Evolutionary conservation across 441 rosid genomes (phyloP).

Genomic region (Populus hybrid): DNA sequence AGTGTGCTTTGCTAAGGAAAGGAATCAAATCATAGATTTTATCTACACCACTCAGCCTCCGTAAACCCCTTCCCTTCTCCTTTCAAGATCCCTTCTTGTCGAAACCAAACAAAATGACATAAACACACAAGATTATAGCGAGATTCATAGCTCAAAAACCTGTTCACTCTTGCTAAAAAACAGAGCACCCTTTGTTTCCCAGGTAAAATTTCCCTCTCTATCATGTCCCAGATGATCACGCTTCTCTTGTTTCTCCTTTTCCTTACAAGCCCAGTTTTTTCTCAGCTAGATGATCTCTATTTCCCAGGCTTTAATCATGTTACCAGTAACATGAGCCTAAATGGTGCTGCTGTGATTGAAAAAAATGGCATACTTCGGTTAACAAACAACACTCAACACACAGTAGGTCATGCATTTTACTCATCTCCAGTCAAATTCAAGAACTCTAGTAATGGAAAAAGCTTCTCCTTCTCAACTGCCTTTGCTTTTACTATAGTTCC

Average conservation of each 20-base stretch:
- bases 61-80: background rate
- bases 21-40: background rate
- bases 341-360: conserved; percentile 50
- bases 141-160: conserved; percentile 2
- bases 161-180: background rate
- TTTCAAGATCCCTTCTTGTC: background rate
- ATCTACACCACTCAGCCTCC: background rate
- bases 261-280: conserved; percentile 35
- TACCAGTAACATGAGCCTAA: conserved; percentile 42
- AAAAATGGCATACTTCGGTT: conserved; percentile 56
- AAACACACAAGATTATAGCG: background rate
- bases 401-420: conserved; percentile 76
- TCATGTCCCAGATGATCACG: conserved; percentile 30
- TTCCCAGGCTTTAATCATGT: conserved; percentile 50
- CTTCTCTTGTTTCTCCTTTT: conserved; percentile 29
- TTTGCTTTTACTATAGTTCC: conserved; percentile 74
- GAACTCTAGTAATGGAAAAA: conserved; percentile 33
- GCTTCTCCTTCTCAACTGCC: conserved; percentile 72
- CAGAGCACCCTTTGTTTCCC: conserved; percentile 23
- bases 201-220: conserved; percentile 8
- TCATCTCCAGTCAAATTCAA: conserved; percentile 56
- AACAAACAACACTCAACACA: conserved; percentile 48
- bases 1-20: background rate
- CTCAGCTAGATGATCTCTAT: conserved; percentile 43
- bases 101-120: too few relatives aligned